phyloP scores from a whole-genome alignment of 306 rosid genomes.

The Citrullus mucosospermus region DNA sequence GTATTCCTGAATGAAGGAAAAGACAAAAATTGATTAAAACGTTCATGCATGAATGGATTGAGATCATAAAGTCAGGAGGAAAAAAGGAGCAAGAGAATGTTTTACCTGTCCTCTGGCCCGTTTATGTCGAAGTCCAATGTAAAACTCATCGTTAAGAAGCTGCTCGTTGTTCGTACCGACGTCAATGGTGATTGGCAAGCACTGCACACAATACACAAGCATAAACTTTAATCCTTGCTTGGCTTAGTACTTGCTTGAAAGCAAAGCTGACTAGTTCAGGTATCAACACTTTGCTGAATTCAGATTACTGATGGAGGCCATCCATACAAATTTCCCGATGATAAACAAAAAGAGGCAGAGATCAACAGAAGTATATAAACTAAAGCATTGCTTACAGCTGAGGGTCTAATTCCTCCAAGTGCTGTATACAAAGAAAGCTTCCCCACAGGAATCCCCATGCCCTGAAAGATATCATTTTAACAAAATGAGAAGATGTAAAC shows the following conservation, averaged over 20 bases:
- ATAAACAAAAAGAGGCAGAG: neutral
- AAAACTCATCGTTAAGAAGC: constrained; percentile 75
- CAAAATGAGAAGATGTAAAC: neutral
- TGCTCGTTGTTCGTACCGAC: constrained; percentile 95
- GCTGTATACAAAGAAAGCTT: constrained; percentile 94
- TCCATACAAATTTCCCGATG: neutral
- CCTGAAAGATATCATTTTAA: constrained; percentile 29
- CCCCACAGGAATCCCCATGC: constrained; percentile 99
- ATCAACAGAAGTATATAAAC: neutral
- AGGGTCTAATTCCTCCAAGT: constrained; percentile 91
- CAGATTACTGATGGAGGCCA: neutral
- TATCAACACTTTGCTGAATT: neutral
- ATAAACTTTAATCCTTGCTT: neutral
- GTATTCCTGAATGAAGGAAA: constrained; percentile 57
- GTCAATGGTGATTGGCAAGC: constrained; percentile 90
- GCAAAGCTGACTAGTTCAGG: neutral
- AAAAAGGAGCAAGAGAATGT: neutral
- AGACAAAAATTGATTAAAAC: neutral
- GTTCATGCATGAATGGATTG: neutral
- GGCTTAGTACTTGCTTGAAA: neutral
- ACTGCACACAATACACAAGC: constrained; percentile 23
- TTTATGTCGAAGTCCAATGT: constrained; percentile 75
- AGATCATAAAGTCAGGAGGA: neutral
- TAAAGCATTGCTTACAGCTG: constrained; percentile 47
- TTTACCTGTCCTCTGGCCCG: constrained; percentile 86